A percentile compares a stretch with the other conserved stretches of the same genome.
Conservation (phyloP, 257 asterid genomes). For the Ligustrum vulgare region DNA sequence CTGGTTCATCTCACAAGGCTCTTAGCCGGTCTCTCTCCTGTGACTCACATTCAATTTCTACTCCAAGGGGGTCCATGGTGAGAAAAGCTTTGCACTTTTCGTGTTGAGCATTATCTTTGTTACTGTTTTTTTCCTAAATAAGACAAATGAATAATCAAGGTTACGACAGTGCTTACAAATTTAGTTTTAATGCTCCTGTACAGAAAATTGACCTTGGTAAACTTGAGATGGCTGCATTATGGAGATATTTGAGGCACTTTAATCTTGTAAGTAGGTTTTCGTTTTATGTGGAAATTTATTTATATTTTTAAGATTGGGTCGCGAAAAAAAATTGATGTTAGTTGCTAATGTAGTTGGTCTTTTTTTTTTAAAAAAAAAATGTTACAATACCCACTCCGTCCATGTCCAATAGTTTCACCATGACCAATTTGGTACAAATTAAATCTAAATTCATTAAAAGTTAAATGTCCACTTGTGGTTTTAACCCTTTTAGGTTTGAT, state of each 20-base stretch:
- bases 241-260: conserved; percentile 89
- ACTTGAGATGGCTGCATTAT: conserved; percentile 79
- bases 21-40: conserved; percentile 61
- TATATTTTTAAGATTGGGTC: not conserved
- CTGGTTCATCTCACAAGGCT: conserved; percentile 52
- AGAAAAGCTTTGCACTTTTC: conserved; percentile 17
- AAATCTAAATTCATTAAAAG: too few species aligned
- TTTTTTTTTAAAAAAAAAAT: too few species aligned
- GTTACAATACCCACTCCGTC: too few species aligned
- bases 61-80: conserved; percentile 54
- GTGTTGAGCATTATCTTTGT: not conserved
- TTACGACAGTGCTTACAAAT: not conserved
- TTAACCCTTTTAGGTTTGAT: not conserved
- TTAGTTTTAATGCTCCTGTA: not conserved
- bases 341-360: too few species aligned
- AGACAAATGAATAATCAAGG: not conserved
- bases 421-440: too few species aligned
- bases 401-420: too few species aligned
- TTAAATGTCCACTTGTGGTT: too few species aligned
- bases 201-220: conserved; percentile 89
- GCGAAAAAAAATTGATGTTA: too few species aligned
- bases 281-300: not conserved
- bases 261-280: conserved; percentile 65
- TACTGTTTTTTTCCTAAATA: not conserved
- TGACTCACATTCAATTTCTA: conserved; percentile 60